Evolutionary conservation across 2,329 filamentous ascomycete species (phyloP), one percentile per base, ranked within the genome.

Genomic region (Neofusicoccum sp.): DNA sequence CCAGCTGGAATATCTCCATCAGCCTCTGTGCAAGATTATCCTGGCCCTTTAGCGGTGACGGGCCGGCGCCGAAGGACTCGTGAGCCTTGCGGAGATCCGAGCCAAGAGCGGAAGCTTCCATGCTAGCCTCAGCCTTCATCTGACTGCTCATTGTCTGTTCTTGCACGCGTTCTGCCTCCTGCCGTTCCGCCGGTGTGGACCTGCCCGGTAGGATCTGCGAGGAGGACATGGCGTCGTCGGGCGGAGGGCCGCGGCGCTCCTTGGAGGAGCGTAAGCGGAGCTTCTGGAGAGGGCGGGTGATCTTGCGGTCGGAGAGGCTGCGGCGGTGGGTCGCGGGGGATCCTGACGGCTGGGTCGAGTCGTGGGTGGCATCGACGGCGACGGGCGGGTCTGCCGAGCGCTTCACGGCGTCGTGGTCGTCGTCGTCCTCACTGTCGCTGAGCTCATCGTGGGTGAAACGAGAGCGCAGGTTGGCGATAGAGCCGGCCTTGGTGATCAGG

Each of bases 401-500:
- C 24, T 40, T 20, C 30, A 44, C 58, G n/a, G 30, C 48, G n/a
- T 28, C 41, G 24, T 48, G 41, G 31, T 47, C 61, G 38, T 65
- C 68, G 33, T 70, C 73, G 7, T 76, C 82, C 49, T 90, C 89
- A 65, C 92, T 92, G 67, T 93, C 91, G 67, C 90, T 95, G 41
- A 89, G 74, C 60, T 78, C 92, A 65, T 89, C 89, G 69, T 92
- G 89, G 73, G 95, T 93, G 38, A 89, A 48, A 26, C 59, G 85
- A 62, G 89, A 84, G 73, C 90, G 88, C 70, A 96, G 92, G 75
- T 96, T 89, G 56, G 89, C 87, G 62, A 86, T 86, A 31, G 91
- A 93, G 6, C 92, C 91, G 38, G 91, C 91, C 14, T 91, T 91
- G 6, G 93, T 90, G 66, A 98, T 93, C 76, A 98, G 85, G 58